phyloP scores from a whole-genome alignment of 306 rosid genomes.

The Begonia loranthoides region DNA sequence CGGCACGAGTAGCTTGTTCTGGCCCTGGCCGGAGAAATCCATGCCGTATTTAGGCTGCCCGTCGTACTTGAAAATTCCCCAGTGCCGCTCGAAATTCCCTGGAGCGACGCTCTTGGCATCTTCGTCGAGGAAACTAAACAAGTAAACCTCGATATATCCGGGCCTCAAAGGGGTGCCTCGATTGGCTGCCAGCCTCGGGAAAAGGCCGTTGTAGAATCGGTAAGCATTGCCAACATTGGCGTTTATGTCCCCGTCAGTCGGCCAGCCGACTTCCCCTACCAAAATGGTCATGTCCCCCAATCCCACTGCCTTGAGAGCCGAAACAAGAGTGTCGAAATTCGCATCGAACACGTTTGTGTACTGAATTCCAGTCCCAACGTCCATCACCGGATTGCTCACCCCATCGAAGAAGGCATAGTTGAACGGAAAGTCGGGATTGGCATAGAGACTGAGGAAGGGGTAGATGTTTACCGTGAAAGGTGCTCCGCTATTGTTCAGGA shows the following conservation, averaged over 20 bases:
- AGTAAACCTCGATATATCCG: conserved; percentile 70
- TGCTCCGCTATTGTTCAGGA: conserved; percentile 51
- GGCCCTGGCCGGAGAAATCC: conserved; percentile 76
- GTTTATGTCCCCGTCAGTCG: conserved; percentile 92
- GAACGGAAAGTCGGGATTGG: conserved; percentile 68
- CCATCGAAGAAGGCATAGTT: conserved; percentile 94
- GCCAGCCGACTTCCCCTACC: conserved; percentile 99
- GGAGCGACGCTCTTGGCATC: conserved; percentile 85
- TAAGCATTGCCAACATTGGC: conserved; percentile 59
- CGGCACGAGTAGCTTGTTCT: conserved; percentile 43
- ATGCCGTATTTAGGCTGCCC: conserved; percentile 76
- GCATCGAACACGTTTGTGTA: conserved; percentile 92
- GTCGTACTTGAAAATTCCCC: conserved; percentile 82
- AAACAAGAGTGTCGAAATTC: conserved; percentile 79
- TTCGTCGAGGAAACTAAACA: conserved; percentile 78
- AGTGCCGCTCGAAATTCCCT: conserved; percentile 81
- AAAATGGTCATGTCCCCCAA: conserved; percentile 48
- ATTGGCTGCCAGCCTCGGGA: conserved; percentile 51
- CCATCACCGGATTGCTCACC: conserved; percentile 41
- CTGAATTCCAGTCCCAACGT: conserved; percentile 31
- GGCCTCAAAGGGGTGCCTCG: conserved; percentile 79
- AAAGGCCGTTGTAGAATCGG: conserved; percentile 74
- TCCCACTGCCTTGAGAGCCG: conserved; percentile 62
- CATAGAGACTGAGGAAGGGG: conserved; percentile 90
- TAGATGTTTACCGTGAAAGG: conserved; percentile 90